Evolutionary conservation across 805 yeast species (phyloP), one percentile per base, ranked within the genome.

Genomic region (Hanseniaspora meyeri): DNA sequence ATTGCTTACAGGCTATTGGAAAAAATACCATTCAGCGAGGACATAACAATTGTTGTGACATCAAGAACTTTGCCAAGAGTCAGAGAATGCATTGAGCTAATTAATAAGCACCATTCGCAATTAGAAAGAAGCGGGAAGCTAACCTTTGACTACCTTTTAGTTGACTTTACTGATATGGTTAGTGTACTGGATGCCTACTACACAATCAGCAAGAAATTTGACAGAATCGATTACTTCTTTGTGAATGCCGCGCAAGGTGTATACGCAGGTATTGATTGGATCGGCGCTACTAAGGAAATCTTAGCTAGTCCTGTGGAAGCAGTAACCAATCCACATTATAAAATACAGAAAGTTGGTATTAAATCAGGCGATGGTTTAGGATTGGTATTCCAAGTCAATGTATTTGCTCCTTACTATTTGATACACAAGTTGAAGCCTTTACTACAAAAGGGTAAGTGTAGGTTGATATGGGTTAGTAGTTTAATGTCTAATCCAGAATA

Each of bases 331-430:
- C 97, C 96, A 9, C 80, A 82, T 1, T 90, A 86, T 70, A 89
- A 91, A 69, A 76, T 85, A 40, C 97, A 93, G 73, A 75, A 77
- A 57, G 75, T 79, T 17, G 96, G 97, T 4, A 82, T 83, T 29
- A 80, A 77, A 64, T 80, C 95, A 1, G 67, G 64, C 19, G 98
- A 93, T 68, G 89, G 80, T 0, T 62, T 91, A 74, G 97, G 97
- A 1, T 71, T 85, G 34, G 88, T 89, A 4, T 93, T 91, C 72
- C 95, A 93, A 69, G 95, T 93, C 5, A 93, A 93, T 66, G 96
- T 91, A n/a, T 87, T 93, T 70, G 96, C 95, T 0, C 97, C 97
- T 2, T 90, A 86, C 71, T 93, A 82, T 68, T 71, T 93, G 54
- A 75, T 90, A 55, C 86, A 85, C 62, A 81, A 78, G 60, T 70